These are phyloP conservation scores for Boehmeria nivea DNA, from an alignment of 306 rosid species.

Conservation along the genomic window DNA sequence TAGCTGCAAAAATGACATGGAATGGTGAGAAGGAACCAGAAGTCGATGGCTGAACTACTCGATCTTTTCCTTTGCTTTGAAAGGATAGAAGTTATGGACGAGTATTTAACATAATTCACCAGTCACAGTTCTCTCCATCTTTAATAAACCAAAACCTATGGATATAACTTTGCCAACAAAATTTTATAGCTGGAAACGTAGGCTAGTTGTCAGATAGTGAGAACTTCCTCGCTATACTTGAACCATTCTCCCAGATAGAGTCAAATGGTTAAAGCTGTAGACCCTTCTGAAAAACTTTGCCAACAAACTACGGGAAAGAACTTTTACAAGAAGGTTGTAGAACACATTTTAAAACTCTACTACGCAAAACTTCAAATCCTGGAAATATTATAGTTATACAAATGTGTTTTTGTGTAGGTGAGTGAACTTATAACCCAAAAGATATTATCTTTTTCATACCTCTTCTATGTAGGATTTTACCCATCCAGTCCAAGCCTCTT, in stretches of 20 bases:
- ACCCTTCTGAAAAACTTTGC: background rate
- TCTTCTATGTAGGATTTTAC: conserved; percentile 71
- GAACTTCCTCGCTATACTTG: background rate
- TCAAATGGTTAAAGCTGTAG: no score
- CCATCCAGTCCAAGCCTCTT: conserved; percentile 93
- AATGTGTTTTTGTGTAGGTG: background rate
- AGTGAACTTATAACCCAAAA: background rate
- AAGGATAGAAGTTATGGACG: no score
- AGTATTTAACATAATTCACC: no score
- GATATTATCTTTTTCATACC: conserved; percentile 38
- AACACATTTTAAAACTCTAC: background rate
- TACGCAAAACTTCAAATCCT: background rate
- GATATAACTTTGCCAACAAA: no score
- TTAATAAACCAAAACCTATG: background rate
- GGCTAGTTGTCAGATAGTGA: background rate
- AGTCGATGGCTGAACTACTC: background rate
- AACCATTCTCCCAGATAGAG: no score
- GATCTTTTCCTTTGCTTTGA: background rate
- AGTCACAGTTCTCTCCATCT: no score
- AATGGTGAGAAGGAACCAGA: background rate
- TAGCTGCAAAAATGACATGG: conserved; percentile 48
- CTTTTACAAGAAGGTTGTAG: background rate
- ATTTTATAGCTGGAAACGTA: no score
- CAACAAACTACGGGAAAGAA: background rate
- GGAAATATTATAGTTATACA: background rate